Evolutionary conservation across 257 asterid genomes (phyloP).

Genomic region (Gynochthodes officinalis): DNA sequence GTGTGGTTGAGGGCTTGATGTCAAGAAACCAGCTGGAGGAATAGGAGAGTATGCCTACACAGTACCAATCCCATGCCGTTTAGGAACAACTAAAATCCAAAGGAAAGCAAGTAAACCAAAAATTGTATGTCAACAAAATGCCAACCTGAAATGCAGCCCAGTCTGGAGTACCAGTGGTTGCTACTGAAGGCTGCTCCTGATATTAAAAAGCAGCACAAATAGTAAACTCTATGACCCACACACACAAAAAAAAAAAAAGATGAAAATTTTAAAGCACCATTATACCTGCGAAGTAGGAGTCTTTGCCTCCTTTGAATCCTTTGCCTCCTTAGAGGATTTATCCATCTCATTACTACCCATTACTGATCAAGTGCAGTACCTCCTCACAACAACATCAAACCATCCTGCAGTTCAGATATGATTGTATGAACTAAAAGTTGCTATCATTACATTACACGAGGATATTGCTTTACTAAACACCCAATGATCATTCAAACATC

Average conservation of each 20-base stretch:
- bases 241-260: neutral
- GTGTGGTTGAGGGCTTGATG: conserved; percentile 83
- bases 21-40: conserved; percentile 87
- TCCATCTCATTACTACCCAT: conserved; percentile 86
- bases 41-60: conserved; percentile 79
- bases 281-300: conserved; percentile 65
- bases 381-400: conserved; percentile 31
- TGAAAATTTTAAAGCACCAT: neutral
- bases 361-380: conserved; percentile 29
- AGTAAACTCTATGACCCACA: neutral
- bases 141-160: conserved; percentile 96
- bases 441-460: conserved; percentile 4
- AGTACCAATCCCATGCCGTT: conserved; percentile 17
- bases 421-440: conserved; percentile 4
- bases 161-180: conserved; percentile 65
- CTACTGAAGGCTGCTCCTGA: conserved; percentile 71
- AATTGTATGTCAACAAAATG: conserved; percentile 13
- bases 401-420: conserved; percentile 35
- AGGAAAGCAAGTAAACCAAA: neutral
- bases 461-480: neutral
- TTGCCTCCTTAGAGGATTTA: conserved; percentile 75
- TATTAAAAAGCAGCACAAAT: conserved; percentile 1
- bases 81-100: neutral
- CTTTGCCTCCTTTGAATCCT: conserved; percentile 72
- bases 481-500: neutral